Percentiles rank a stretch among this genome's conserved stretches.
Evolutionary conservation across 805 yeast genomes (phyloP).

Genomic region (Tetrapisispora phaffii): DNA sequence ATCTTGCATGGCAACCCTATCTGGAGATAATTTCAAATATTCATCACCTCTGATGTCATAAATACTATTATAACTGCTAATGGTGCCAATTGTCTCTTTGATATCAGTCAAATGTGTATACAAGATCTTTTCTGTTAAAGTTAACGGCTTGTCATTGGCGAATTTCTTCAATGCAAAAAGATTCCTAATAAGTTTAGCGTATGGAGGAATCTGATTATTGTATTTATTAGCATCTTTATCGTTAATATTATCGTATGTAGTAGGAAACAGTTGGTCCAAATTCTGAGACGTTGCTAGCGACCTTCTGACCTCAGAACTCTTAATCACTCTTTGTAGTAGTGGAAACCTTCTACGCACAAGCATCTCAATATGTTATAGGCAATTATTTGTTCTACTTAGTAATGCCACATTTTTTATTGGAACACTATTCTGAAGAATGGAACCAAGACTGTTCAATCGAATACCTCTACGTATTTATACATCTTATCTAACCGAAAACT

Average conservation of each 20-base stretch:
- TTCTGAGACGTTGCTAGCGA: not conserved
- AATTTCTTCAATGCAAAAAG: constrained; percentile 54
- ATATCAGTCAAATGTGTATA: constrained; percentile 90
- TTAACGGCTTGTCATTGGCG: constrained; percentile 64
- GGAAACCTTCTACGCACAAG: not conserved
- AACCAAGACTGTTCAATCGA: too few relatives aligned
- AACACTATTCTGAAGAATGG: too few relatives aligned
- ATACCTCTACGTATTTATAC: too few relatives aligned
- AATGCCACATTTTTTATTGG: too few relatives aligned
- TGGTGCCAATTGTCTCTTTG: constrained; percentile 41
- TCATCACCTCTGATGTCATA: constrained; percentile 70
- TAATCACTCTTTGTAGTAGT: not conserved
- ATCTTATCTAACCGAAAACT: too few relatives aligned
- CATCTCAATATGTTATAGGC: too few relatives aligned
- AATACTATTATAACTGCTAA: constrained; percentile 29
- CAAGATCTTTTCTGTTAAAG: constrained; percentile 88
- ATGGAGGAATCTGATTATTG: constrained; percentile 59
- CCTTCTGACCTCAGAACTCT: not conserved
- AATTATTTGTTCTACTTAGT: too few relatives aligned
- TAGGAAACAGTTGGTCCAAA: constrained; percentile 1
- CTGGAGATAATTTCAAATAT: constrained; percentile 89
- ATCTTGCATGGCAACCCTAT: constrained; percentile 98
- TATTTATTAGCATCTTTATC: not conserved
- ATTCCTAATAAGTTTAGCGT: constrained; percentile 59
- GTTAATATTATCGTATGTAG: not conserved